These are phyloP conservation scores for Breviolum minutum DNA, from an alignment of 73 alveolate genomes.

Conservation along the genomic window DNA sequence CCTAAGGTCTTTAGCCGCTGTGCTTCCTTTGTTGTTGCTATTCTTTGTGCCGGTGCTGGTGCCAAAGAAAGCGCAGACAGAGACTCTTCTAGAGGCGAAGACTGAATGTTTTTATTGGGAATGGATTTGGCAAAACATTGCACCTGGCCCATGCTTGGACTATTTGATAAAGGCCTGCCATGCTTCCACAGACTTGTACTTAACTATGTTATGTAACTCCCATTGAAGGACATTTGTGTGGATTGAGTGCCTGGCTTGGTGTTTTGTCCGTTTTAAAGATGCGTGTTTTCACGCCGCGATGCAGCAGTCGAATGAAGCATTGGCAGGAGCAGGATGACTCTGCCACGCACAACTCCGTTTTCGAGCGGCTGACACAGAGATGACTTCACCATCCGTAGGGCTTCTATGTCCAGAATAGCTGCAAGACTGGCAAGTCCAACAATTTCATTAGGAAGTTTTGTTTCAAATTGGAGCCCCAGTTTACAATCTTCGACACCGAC, in stretches of 20 bases:
- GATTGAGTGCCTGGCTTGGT: not conserved
- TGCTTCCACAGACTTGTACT: too few species aligned
- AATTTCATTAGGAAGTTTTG: too few species aligned
- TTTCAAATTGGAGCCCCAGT: too few species aligned
- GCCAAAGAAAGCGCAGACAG: constrained; percentile 70
- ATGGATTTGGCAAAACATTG: not conserved
- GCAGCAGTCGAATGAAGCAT: too few species aligned
- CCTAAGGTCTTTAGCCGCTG: constrained; percentile 56
- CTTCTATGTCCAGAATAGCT: not conserved
- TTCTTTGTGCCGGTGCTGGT: constrained; percentile 74
- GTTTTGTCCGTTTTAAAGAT: not conserved
- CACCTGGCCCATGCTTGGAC: too few species aligned
- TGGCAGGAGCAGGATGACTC: constrained; percentile 78
- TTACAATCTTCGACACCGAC: too few species aligned
- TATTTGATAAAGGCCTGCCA: too few species aligned
- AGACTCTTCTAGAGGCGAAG: constrained; percentile 68
- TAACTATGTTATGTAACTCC: not conserved
- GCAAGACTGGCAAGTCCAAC: not conserved
- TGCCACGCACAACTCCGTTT: constrained; percentile 80
- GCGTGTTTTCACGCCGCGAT: not conserved
- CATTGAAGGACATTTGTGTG: not conserved
- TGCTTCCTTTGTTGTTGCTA: constrained; percentile 75
- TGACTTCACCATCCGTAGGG: not conserved
- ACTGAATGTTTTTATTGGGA: not conserved
- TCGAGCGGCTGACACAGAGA: constrained; percentile 37